phyloP scores from a whole-genome alignment of 2,329 filamentous ascomycete species.

The Talaromyces sp. region DNA sequence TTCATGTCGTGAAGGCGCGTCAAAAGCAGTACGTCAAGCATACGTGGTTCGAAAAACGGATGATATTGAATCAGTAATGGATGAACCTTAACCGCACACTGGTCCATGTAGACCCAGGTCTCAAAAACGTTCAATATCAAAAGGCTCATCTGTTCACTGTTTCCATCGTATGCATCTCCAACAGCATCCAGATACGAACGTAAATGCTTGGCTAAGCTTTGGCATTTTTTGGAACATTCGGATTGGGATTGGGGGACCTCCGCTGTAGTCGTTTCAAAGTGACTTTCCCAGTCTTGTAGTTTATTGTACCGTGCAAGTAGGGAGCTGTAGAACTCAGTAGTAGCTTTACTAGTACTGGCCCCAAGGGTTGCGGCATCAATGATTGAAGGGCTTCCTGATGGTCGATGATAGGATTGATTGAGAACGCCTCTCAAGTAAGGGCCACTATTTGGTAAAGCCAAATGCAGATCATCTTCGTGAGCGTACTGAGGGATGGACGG shows the following conservation, averaged over 20 bases:
- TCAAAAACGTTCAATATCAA: conserved; percentile 56
- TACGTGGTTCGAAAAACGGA: conserved; percentile 49
- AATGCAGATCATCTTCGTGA: not conserved
- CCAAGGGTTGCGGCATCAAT: not conserved
- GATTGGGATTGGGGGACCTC: not conserved
- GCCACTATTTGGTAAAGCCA: conserved; percentile 2
- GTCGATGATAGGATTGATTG: not conserved
- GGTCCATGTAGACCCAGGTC: conserved; percentile 58
- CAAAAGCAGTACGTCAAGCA: conserved; percentile 57
- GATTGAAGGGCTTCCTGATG: not conserved
- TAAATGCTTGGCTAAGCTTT: conserved; percentile 33
- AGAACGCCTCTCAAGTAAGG: not conserved
- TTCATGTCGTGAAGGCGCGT: conserved; percentile 47
- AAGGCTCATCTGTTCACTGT: conserved; percentile 50
- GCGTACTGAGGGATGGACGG: not conserved
- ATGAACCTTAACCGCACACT: conserved; percentile 39
- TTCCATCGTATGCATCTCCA: conserved; percentile 38
- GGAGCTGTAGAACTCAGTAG: conserved; percentile 15
- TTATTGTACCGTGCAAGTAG: conserved; percentile 17
- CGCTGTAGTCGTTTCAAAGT: not conserved
- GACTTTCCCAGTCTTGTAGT: conserved; percentile 18
- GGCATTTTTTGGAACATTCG: conserved; percentile 25
- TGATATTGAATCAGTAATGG: conserved; percentile 52
- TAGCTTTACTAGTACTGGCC: conserved; percentile 12
- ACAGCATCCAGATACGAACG: conserved; percentile 34